Percentiles rank a stretch among this genome's conserved stretches.
Conservation (phyloP, 495 filamentous ascomycete genomes). For the Xylaria palmicola region DNA sequence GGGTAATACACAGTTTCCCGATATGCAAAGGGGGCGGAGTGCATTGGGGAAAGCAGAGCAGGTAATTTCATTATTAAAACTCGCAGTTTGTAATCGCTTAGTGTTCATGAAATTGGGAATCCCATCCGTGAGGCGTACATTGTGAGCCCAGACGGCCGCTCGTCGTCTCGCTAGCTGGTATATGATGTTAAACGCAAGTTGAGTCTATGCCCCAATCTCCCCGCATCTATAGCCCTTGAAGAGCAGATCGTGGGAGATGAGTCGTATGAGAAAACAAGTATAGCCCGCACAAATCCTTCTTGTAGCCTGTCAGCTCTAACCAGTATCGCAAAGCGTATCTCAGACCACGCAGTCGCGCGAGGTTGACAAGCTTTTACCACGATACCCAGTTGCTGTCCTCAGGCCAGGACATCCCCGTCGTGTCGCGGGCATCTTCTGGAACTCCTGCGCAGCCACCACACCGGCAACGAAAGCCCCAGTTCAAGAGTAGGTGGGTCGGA, state of each 20-base stretch:
- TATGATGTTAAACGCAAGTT: not conserved
- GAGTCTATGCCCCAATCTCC: too few relatives aligned
- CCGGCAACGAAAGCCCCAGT: slow-evolving; percentile 31
- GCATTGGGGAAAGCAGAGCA: not conserved
- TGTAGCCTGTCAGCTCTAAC: too few relatives aligned
- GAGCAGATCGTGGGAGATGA: not conserved
- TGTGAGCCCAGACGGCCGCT: too few relatives aligned
- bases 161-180: not conserved
- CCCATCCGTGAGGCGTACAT: not conserved
- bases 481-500: slow-evolving; percentile 20
- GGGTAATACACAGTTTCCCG: too few relatives aligned
- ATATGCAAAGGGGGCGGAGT: not conserved
- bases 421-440: slow-evolving; percentile 13
- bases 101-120: not conserved
- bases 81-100: not conserved
- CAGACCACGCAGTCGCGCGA: too few relatives aligned
- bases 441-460: slow-evolving; percentile 28
- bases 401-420: not conserved
- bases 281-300: too few relatives aligned
- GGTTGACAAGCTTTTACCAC: too few relatives aligned
- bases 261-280: too few relatives aligned
- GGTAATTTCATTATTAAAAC: not conserved
- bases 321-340: too few relatives aligned
- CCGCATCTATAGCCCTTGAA: too few relatives aligned
- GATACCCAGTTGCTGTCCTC: not conserved